A percentile compares a stretch with the other conserved stretches of the same genome.
Evolutionary conservation across 1,284 basidiomycete genomes (phyloP).

Genomic region (Fomitopsis palustris): DNA sequence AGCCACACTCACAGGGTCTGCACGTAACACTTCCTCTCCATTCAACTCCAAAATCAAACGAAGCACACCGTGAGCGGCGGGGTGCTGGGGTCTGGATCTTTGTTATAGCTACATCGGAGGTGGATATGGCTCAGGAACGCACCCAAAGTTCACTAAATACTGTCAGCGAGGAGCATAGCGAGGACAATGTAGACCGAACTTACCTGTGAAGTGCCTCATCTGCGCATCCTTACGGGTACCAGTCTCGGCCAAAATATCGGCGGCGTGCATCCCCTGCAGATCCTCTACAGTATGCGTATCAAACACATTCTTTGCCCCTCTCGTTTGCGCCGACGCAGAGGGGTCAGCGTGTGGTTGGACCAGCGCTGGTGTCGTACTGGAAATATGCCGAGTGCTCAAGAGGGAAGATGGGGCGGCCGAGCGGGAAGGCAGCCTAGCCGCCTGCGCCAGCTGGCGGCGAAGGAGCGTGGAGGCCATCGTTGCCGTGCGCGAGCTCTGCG

Average conservation of each 20-base stretch:
- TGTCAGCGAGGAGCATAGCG: slow-evolving; percentile 2
- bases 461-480: slow-evolving; percentile 54
- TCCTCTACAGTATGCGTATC: slow-evolving; percentile 77
- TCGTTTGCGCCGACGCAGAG: slow-evolving; percentile 22
- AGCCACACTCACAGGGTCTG: slow-evolving; percentile 70
- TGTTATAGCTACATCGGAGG: not conserved
- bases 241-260: slow-evolving; percentile 76
- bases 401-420: slow-evolving; percentile 24
- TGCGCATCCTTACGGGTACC: slow-evolving; percentile 74
- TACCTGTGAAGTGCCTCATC: slow-evolving; percentile 91
- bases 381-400: slow-evolving; percentile 20
- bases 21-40: slow-evolving; percentile 91
- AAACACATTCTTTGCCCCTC: slow-evolving; percentile 43
- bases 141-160: slow-evolving; percentile 84
- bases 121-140: slow-evolving; percentile 18
- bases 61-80: slow-evolving; percentile 97
- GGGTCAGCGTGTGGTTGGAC: slow-evolving; percentile 18
- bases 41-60: slow-evolving; percentile 98
- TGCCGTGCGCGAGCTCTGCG: slow-evolving; percentile 19
- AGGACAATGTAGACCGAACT: slow-evolving; percentile 25
- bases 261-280: slow-evolving; percentile 72
- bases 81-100: slow-evolving; percentile 82
- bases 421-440: slow-evolving; percentile 19
- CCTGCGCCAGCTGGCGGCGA: slow-evolving; percentile 40
- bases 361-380: slow-evolving; percentile 19